A percentile compares a stretch with the other conserved stretches of the same genome.
phyloP scores from a whole-genome alignment of 257 asterid genomes.

The Capsicum chinense region DNA sequence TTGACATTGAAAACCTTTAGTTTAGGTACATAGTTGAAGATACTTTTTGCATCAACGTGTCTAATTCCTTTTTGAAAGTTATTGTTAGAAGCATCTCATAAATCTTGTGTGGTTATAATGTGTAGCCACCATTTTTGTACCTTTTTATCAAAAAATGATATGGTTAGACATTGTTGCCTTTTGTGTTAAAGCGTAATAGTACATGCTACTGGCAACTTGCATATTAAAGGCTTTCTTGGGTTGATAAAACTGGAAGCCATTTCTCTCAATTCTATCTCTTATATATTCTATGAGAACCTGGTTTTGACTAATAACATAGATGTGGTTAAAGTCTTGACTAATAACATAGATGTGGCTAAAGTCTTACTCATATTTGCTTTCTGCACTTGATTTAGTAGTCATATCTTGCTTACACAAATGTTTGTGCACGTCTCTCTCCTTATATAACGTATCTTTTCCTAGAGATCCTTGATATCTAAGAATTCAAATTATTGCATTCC shows the following conservation, averaged over 20 bases:
- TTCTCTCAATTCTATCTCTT: no score
- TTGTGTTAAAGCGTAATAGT: neutral
- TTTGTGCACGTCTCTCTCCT: neutral
- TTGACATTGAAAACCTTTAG: conserved; percentile 1
- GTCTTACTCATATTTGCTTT: neutral
- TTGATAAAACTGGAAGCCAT: no score
- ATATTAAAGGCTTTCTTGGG: neutral
- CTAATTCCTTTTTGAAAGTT: neutral
- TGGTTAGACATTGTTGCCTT: neutral
- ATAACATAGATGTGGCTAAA: no score
- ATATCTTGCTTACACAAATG: neutral
- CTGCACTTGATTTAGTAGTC: conserved; percentile 6
- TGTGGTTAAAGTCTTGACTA: neutral
- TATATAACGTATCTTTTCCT: neutral
- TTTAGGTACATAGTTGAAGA: neutral
- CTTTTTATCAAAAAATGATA: neutral
- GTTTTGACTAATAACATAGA: no score
- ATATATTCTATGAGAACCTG: neutral
- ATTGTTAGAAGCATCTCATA: neutral
- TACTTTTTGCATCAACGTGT: neutral
- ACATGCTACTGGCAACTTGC: neutral
- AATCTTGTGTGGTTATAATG: neutral
- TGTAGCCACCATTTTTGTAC: conserved; percentile 16
- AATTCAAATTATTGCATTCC: neutral
- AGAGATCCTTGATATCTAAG: neutral